Conservation (phyloP, 371 early-diverging fungal genomes). For the Rhizomucor miehei region DNA sequence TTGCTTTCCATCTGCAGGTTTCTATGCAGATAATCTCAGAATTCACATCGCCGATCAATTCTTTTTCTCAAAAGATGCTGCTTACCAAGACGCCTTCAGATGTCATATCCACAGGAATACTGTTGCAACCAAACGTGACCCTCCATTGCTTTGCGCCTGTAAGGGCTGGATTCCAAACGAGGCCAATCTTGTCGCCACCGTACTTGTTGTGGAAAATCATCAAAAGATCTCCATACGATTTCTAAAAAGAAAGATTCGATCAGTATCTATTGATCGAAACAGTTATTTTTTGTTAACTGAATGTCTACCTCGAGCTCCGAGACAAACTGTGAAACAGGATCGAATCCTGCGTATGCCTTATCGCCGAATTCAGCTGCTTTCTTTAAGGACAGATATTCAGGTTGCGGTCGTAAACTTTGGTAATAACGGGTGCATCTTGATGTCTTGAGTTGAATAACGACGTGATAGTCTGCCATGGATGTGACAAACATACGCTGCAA, state of each 20-base stretch:
- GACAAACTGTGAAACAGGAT: slow-evolving; percentile 62
- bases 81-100: slow-evolving; percentile 53
- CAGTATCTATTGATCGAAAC: neutral
- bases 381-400: slow-evolving; percentile 30
- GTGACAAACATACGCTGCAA: slow-evolving; percentile 63
- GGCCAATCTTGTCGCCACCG: slow-evolving; percentile 74
- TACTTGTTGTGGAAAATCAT: slow-evolving; percentile 74
- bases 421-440: slow-evolving; percentile 58
- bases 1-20: slow-evolving; percentile 35
- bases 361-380: slow-evolving; percentile 39
- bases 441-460: slow-evolving; percentile 60
- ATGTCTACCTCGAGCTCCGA: slow-evolving; percentile 57
- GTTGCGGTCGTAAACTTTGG: slow-evolving; percentile 51
- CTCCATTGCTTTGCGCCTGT: slow-evolving; percentile 64
- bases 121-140: slow-evolving; percentile 61
- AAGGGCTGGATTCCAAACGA: slow-evolving; percentile 65
- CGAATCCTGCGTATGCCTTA: slow-evolving; percentile 51
- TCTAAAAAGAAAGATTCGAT: slow-evolving; percentile 14
- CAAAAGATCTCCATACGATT: slow-evolving; percentile 49
- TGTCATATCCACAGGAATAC: slow-evolving; percentile 54
- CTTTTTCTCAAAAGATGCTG: too few species aligned
- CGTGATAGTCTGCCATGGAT: slow-evolving; percentile 67
- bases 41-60: too few species aligned
- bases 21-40: slow-evolving; percentile 6
- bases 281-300: neutral